Percentiles rank a stretch among this genome's conserved stretches.
Conservation (phyloP, 306 rosid genomes). For the Pyrus bretschneideri region DNA sequence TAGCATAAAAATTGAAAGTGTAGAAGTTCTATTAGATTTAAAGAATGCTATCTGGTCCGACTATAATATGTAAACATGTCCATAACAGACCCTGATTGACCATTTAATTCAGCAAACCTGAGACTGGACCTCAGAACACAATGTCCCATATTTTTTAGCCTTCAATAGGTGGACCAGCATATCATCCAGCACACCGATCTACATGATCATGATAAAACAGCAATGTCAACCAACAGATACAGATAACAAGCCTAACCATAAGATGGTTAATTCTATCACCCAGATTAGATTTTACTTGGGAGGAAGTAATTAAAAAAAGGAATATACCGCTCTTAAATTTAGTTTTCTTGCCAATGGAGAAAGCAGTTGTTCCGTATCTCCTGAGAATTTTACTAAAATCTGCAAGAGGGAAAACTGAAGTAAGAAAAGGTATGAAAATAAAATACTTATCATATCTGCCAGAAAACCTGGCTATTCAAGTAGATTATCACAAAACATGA, state of each 20-base stretch:
- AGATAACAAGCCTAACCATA: neutral
- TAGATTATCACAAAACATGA: constrained; percentile 2
- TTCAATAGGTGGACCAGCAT: constrained; percentile 44
- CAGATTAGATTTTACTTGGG: neutral
- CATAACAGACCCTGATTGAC: constrained; percentile 13
- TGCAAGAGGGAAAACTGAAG: constrained; percentile 32
- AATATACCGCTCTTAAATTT: constrained; percentile 48
- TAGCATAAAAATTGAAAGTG: constrained; percentile 14
- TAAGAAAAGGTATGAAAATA: neutral
- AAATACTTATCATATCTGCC: neutral
- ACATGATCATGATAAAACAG: constrained; percentile 7
- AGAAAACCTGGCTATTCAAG: constrained; percentile 14
- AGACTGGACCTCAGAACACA: constrained; percentile 59
- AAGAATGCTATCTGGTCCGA: constrained; percentile 14
- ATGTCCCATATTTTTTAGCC: constrained; percentile 46
- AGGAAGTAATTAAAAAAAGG: neutral
- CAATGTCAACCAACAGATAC: neutral
- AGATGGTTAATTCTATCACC: constrained; percentile 12
- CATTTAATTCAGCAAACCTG: constrained; percentile 51
- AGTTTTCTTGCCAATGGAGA: constrained; percentile 51
- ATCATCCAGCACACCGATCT: constrained; percentile 73
- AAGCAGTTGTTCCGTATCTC: constrained; percentile 43
- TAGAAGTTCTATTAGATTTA: constrained; percentile 1
- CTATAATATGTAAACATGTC: constrained; percentile 1
- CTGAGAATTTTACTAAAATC: constrained; percentile 45